phyloP scores from a whole-genome alignment of 345 rosid genomes.

The Diplotaxis tenuifolia region DNA sequence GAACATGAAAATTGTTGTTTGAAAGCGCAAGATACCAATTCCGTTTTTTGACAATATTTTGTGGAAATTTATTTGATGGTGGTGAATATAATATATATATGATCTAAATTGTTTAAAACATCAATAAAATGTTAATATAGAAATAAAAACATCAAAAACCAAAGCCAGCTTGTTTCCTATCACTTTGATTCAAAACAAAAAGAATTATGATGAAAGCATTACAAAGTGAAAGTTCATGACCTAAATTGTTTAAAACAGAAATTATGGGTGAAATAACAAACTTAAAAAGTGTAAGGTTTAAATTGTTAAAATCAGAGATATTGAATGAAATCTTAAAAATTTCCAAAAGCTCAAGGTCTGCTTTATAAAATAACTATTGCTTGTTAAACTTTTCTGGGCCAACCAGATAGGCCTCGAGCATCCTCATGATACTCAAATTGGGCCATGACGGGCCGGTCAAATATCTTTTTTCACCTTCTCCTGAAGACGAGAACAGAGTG shows the following conservation, averaged over 20 bases:
- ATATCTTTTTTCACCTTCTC: background rate
- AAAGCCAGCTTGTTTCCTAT: background rate
- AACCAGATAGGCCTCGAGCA: background rate
- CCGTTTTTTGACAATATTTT: background rate
- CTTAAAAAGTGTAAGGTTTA: background rate
- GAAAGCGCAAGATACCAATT: background rate
- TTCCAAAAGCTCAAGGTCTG: background rate
- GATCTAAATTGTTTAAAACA: no score
- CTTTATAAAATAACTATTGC: background rate
- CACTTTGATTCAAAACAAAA: background rate
- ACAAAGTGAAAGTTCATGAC: background rate
- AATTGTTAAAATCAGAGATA: background rate
- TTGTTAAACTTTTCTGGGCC: background rate
- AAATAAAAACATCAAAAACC: background rate
- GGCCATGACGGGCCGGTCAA: constrained; percentile 8
- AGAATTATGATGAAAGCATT: background rate
- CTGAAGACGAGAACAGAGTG: background rate
- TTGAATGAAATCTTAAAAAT: background rate
- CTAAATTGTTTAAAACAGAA: background rate
- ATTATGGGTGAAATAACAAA: background rate
- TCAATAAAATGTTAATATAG: no score
- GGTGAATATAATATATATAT: background rate
- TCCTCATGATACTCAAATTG: background rate
- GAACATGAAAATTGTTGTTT: constrained; percentile 7
- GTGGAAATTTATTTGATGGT: background rate